Evolutionary conservation across 176 grass and related monocot genomes (phyloP).

Genomic region (maize (Zea mays)): DNA sequence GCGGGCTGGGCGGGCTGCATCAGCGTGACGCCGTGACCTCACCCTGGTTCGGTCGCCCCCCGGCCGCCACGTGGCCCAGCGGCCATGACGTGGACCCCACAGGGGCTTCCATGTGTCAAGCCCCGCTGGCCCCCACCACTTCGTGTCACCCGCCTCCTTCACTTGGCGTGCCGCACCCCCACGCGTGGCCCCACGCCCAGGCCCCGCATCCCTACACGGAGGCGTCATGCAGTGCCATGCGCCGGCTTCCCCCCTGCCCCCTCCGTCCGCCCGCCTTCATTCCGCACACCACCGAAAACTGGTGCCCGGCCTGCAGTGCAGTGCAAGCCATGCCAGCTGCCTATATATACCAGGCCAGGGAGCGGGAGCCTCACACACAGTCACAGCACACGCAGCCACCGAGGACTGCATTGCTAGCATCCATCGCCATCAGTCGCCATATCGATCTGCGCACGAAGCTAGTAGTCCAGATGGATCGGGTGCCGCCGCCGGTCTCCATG

Average conservation of each 20-base stretch:
- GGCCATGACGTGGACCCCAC: neutral
- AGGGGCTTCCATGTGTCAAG: neutral
- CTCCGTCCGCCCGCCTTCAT: neutral
- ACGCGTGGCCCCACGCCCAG: neutral
- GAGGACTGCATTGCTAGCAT: neutral
- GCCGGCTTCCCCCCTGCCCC: neutral
- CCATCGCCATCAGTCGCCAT: neutral
- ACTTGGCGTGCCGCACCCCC: constrained; percentile 4
- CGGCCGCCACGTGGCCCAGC: neutral
- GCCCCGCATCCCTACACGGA: constrained; percentile 17
- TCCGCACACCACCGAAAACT: neutral
- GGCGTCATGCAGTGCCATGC: constrained; percentile 40
- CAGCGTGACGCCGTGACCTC: neutral
- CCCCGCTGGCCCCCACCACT: neutral
- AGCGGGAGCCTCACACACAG: neutral
- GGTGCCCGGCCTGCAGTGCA: neutral
- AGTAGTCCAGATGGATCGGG: neutral
- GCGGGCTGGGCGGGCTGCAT: neutral
- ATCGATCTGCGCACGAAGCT: neutral
- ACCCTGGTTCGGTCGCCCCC: neutral
- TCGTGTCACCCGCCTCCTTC: constrained; percentile 14
- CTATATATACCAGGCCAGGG: neutral
- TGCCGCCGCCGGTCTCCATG: neutral
- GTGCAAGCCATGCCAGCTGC: neutral
- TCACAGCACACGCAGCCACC: neutral